Evolutionary conservation across 176 grass and related monocot species (phyloP).

Genomic region (Oryza nivara): DNA sequence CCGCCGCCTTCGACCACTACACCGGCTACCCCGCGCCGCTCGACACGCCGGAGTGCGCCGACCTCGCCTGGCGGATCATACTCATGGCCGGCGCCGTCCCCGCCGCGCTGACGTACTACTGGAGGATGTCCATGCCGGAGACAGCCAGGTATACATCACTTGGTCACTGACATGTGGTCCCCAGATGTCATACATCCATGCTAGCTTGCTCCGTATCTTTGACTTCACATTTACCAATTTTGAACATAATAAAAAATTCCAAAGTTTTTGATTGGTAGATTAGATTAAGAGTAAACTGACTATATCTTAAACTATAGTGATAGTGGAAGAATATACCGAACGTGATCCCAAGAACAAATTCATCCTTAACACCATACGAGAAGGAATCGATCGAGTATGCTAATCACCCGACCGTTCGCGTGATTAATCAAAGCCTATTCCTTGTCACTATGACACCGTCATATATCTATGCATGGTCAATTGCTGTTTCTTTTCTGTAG

Average conservation of each 20-base stretch:
- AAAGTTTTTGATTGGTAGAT: not conserved
- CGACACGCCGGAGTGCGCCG: slow-evolving; percentile 38
- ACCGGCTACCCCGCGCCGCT: slow-evolving; percentile 30
- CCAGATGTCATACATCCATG: not conserved
- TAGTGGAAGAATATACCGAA: not conserved
- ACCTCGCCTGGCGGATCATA: slow-evolving; percentile 80
- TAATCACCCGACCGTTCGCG: not conserved
- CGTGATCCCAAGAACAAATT: not conserved
- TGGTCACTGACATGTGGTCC: not conserved
- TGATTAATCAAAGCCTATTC: too few relatives aligned
- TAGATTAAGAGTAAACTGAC: not conserved
- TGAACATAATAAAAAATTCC: not conserved
- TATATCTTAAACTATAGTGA: not conserved
- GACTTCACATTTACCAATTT: not conserved
- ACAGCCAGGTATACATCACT: slow-evolving; percentile 58
- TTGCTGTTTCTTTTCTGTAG: too few relatives aligned
- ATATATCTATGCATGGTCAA: too few relatives aligned
- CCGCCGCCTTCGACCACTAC: slow-evolving; percentile 50
- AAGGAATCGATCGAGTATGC: not conserved
- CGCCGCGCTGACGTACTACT: slow-evolving; percentile 73
- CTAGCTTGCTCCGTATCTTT: not conserved
- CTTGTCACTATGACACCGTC: too few relatives aligned
- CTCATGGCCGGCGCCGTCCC: slow-evolving; percentile 73
- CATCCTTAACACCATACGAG: not conserved
- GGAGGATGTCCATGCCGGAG: slow-evolving; percentile 95